These are phyloP conservation scores for Chaetothyriales sp. DNA, from an alignment of 2,329 filamentous ascomycete species.

Conservation along the genomic window DNA sequence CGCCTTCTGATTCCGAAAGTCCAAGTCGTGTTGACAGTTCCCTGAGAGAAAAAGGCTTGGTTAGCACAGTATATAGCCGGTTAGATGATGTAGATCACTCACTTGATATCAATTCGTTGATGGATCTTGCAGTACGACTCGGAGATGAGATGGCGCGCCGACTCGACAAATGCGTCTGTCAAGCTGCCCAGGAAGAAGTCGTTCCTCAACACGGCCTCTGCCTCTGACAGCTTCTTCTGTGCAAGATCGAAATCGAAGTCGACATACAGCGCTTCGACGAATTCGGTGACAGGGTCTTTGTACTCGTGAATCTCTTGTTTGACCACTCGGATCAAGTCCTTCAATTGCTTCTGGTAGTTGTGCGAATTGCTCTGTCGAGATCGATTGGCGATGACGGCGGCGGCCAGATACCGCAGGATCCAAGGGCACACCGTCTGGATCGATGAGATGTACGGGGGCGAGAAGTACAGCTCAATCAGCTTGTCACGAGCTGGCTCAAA, in stretches of 20 bases:
- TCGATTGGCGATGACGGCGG: constrained; percentile 87
- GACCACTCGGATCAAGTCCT: constrained; percentile 89
- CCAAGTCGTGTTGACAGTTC: constrained; percentile 85
- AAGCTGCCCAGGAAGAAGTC: constrained; percentile 90
- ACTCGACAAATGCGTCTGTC: constrained; percentile 80
- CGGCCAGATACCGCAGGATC: constrained; percentile 86
- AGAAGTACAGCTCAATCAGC: constrained; percentile 94
- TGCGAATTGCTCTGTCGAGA: constrained; percentile 65
- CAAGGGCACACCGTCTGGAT: constrained; percentile 97
- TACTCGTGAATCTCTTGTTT: constrained; percentile 98
- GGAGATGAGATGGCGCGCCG: constrained; percentile 88
- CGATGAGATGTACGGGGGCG: constrained; percentile 94
- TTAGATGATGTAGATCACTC: constrained; percentile 19
- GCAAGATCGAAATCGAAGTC: constrained; percentile 97
- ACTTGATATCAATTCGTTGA: constrained; percentile 92
- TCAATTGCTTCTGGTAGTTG: constrained; percentile 93
- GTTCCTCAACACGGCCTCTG: constrained; percentile 76
- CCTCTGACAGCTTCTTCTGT: constrained; percentile 68
- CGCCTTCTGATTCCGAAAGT: constrained; percentile 81
- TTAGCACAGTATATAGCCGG: constrained; percentile 2
- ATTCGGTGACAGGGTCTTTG: constrained; percentile 85
- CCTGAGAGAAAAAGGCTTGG: constrained; percentile 25
- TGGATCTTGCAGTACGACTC: constrained; percentile 99
- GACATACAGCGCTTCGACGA: constrained; percentile 89
- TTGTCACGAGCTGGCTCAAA: constrained; percentile 78